Evolutionary conservation across 805 yeast genomes (phyloP).

Genomic region (Wickerhamomyces ciferrii): DNA sequence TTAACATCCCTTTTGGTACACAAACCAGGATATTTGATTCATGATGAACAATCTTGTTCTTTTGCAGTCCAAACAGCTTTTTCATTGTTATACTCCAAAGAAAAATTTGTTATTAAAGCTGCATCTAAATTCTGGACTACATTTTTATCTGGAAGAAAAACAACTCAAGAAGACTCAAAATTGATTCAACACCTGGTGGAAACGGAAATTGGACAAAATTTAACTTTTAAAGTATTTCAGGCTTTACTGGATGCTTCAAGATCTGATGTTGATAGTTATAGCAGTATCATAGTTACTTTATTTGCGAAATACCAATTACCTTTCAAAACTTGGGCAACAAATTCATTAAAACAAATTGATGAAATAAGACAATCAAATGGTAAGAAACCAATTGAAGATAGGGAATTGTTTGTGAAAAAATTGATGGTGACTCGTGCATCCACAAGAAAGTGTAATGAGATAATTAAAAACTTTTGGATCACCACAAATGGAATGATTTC

Average conservation of each 20-base stretch:
- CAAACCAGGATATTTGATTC: conserved; percentile 43
- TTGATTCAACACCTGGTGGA: conserved; percentile 24
- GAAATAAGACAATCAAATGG: conserved; percentile 18
- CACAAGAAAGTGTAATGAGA: conserved; percentile 46
- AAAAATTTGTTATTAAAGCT: conserved; percentile 45
- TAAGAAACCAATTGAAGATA: conserved; percentile 22
- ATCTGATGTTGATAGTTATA: conserved; percentile 55
- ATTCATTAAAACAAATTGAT: conserved; percentile 24
- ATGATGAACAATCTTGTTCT: conserved; percentile 22
- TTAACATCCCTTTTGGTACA: conserved; percentile 43
- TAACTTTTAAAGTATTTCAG: conserved; percentile 31
- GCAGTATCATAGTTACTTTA: conserved; percentile 44
- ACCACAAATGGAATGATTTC: conserved; percentile 46
- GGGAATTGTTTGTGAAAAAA: conserved; percentile 47
- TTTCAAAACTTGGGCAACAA: conserved; percentile 43
- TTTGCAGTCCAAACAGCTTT: conserved; percentile 22
- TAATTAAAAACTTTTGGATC: conserved; percentile 62
- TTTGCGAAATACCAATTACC: conserved; percentile 44
- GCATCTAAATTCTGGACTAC: conserved; percentile 49
- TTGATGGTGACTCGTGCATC: conserved; percentile 61
- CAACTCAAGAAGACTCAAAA: conserved; percentile 36
- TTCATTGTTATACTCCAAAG: conserved; percentile 33
- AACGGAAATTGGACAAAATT: conserved; percentile 21
- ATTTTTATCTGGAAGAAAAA: conserved; percentile 40
- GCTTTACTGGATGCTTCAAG: conserved; percentile 47